Percentiles rank a stretch among this genome's conserved stretches.
Conservation (phyloP, 495 filamentous ascomycete genomes). For the Hypoxylon fragiforme region DNA sequence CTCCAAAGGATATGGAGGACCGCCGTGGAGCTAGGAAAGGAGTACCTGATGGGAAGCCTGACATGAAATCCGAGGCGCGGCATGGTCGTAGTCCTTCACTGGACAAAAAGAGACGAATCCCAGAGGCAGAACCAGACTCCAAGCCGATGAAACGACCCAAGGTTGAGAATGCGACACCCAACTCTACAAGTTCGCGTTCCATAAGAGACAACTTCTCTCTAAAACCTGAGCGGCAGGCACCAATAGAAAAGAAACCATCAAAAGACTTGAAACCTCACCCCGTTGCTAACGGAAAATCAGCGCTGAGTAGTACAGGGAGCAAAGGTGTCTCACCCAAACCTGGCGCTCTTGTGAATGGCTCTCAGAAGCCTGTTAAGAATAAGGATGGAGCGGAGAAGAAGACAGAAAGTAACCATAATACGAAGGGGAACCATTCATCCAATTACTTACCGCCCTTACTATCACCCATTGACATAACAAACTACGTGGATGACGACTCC, state of each 20-base stretch:
- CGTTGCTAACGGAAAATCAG: conserved; percentile 41
- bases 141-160: conserved; percentile 46
- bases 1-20: conserved; percentile 36
- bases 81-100: conserved; percentile 36
- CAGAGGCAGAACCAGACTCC: conserved; percentile 41
- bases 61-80: conserved; percentile 35
- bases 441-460: conserved; percentile 41
- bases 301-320: conserved; percentile 36
- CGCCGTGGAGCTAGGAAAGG: conserved; percentile 21
- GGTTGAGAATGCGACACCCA: conserved; percentile 35
- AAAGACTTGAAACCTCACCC: conserved; percentile 34
- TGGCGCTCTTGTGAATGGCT: conserved; percentile 44
- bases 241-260: conserved; percentile 29
- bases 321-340: conserved; percentile 44
- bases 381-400: conserved; percentile 43
- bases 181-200: conserved; percentile 29
- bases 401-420: conserved; percentile 32
- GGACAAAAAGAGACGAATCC: conserved; percentile 44
- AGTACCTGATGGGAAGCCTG: conserved; percentile 22
- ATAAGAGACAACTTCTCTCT: conserved; percentile 29
- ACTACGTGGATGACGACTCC: conserved; percentile 38
- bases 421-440: conserved; percentile 11
- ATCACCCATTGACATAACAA: conserved; percentile 47
- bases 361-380: conserved; percentile 36
- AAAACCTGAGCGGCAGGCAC: conserved; percentile 30